Base-by-base conservation (phyloP, 371 early-diverging fungal species). In the Mucor racemosus region DNA sequence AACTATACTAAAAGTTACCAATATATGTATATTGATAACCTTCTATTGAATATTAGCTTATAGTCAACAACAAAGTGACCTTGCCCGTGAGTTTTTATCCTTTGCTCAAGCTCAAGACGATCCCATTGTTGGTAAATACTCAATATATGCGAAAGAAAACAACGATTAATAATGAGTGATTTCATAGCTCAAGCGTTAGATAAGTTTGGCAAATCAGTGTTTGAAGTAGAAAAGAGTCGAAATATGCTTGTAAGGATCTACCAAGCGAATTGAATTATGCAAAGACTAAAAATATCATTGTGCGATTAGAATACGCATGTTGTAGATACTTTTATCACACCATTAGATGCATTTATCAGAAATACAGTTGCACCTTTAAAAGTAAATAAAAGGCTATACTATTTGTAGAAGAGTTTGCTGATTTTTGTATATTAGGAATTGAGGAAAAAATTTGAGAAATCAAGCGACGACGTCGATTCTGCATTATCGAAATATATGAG, bases 401-500 rank as follows among this genome's bases (percentile, higher is more conserved):
- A 26, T 26, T 26, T 26, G 26, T 26, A 26, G 26, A 26, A 26
- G 26, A 26, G 26, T 26, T 26, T 26, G 4, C 5, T 10, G 10
- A 26, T 8, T 58, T 0, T 42, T 26, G 7, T 48, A 7, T 55
- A n/a, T 33, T 59, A 90, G 89, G 91, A 91, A 55, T 61, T 80
- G 7, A 86, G 78, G 70, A 90, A 86, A 62, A 73, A 71, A 40
- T 91, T 90, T 62, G 90, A 90, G 48, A 81, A 80, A 68, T 72
- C 86, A 19, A 87, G 89, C 56, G 90, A 92, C 68, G 87, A 91
- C n/a, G 80, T 78, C 7, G 91, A 91, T 67, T 71, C 76, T 7
- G 82, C 82, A 5, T 75, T 90, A 40, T 75, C 80, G 58, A 81
- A 77, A 65, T 88, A 87, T 64, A 85, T 90, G 88, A 77, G 76